Evolutionary conservation across 345 rosid species (phyloP).

Genomic region (Populus alba): DNA sequence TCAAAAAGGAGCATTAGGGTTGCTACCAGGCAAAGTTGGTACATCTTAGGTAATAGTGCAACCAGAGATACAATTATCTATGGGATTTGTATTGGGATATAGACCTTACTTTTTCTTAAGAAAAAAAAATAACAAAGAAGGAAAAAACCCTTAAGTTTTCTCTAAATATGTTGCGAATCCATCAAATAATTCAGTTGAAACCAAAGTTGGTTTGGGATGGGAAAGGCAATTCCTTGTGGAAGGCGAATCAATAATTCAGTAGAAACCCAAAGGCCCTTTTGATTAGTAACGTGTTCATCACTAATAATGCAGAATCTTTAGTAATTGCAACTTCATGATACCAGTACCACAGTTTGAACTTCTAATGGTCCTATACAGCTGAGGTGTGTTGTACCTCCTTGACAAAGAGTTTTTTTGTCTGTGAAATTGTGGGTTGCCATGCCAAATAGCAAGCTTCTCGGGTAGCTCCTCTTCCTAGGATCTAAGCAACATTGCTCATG

Average conservation of each 20-base stretch:
- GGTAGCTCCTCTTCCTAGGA: conserved; percentile 23
- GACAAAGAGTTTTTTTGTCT: conserved; percentile 14
- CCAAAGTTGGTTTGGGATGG: background rate
- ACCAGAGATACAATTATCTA: background rate
- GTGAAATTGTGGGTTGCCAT: conserved; percentile 30
- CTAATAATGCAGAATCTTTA: background rate
- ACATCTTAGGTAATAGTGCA: background rate
- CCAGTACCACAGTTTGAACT: conserved; percentile 14
- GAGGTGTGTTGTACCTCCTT: conserved; percentile 21
- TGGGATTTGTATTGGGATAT: background rate
- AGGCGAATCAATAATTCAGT: background rate
- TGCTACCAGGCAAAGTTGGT: background rate
- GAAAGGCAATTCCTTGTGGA: background rate
- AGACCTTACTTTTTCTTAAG: too few species aligned
- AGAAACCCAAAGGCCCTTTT: background rate
- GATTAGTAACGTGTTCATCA: background rate
- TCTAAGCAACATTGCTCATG: conserved; percentile 16
- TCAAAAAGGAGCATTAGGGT: background rate
- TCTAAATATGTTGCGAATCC: background rate
- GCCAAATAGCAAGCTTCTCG: conserved; percentile 29
- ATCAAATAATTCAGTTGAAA: background rate
- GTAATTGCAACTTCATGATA: background rate
- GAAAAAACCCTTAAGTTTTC: background rate
- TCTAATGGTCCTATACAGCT: conserved; percentile 32
- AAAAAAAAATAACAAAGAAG: too few species aligned